Base-by-base conservation (phyloP, 2,329 filamentous ascomycete genomes). In the Pseudocercospora ulei region DNA sequence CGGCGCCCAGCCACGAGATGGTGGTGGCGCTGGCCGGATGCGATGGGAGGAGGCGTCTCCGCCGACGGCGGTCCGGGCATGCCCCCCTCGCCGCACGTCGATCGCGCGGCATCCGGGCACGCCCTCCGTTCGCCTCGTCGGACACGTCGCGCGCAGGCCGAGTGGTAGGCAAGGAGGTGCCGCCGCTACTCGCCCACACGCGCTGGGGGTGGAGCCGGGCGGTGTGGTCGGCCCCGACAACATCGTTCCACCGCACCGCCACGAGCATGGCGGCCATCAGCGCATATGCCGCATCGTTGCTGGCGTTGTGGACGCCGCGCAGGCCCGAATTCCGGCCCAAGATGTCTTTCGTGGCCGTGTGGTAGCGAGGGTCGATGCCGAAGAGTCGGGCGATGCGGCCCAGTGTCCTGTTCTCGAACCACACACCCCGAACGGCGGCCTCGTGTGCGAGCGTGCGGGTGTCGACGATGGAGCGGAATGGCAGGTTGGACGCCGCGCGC, bases 281-380 rank as follows among this genome's bases (percentile, higher is more conserved):
- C 4, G 36, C 17, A 27, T 44, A 44, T 6, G 41, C 41, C 1
- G 41, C 41, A 14, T 44, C 41, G 16, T 44, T 44, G 14, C 41
- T 39, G 16, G 41, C 41, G 19, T 39, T 44, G 22, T 44, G 36
- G 7, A 33, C 12, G n/a, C 41, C 14, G 7, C 11, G 4, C 30
- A 33, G 11, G 11, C 9, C 30, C 3, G 4, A 19, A 19, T 3
- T 1, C n/a, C 13, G 20, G n/a, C 30, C 30, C 3, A 33, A 33
- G 3, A 20, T 3, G 9, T 33, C 30, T 2, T 7, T 9, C 8
- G 9, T 9, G 9, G 13, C 22, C 7, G 23, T 18, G 7, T 18
- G 26, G 36, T 44, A 39, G 22, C 25, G 36, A 4, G 27, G 14
- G 7, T 44, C 31, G 18, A 44, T 44, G 14, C 41, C 41, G 14